Evolutionary conservation across 225 moss, liverwort and hornwort species (phyloP), one percentile per base, ranked within the genome.

Genomic region (Pleurozium schreberi): DNA sequence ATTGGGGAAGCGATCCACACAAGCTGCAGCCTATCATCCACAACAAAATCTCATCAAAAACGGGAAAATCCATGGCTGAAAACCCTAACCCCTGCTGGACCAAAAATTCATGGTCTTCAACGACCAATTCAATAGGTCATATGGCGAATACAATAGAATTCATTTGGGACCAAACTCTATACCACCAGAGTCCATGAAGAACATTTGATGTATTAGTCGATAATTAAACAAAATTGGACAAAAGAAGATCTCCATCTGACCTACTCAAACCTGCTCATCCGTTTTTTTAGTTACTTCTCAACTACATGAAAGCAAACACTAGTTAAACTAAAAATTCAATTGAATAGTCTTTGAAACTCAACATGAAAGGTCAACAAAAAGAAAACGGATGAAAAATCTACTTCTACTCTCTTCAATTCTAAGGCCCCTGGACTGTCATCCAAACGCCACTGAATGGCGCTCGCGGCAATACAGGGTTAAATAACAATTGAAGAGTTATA

Each of bases 1-100:
- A 80, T 84, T 81, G 45, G 12, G 73, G 33, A 84, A 52, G 53
- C 53, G 52, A 85, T 90, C 81, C 62, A 73, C 75, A 74, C 83
- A 89, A 61, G 87, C 84, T 76, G 88, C 85, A 92, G 50, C 91
- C 92, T 92, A 87, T 55, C 85, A 86, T 43, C 86, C 88, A 85
- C 82, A 70, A 85, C 64, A n/a, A 84, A 52, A 80, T 61, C 50
- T 63, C 75, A 76, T 84, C 40, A 47, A 21, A 61, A 36, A 25
- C 47, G 73, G 43, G 34, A 26, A 85, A 60, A 58, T 43, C 33
- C 73, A 58, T 45, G 45, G 26, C 59, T 49, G n/a, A 34, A 73
- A 85, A 85, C 81, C 65, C 84, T 77, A 80, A 36, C n/a, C 45
- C 69, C 31, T 49, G 22, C n/a, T 40, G 64, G 38, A 77, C 53